Percentiles rank a stretch among this genome's conserved stretches.
Conservation (phyloP, 768 basidiomycete genomes). For the Glaciozyma martinii region DNA sequence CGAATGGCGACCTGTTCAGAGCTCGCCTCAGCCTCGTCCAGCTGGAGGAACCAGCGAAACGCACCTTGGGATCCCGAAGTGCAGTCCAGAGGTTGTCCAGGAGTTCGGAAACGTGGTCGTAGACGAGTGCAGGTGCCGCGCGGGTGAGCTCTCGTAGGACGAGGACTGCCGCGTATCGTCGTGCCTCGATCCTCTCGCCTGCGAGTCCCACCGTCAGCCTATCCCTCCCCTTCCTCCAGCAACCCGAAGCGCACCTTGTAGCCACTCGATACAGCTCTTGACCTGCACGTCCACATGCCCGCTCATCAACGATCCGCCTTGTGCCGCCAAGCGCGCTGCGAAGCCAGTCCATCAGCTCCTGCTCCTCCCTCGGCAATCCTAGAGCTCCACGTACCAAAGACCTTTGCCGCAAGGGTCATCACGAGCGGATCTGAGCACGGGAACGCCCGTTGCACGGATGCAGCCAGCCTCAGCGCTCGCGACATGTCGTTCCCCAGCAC, state of each 20-base stretch:
- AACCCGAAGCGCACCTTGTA: conserved; percentile 25
- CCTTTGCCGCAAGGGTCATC: conserved; percentile 49
- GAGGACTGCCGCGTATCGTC: conserved; percentile 85
- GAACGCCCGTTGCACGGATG: conserved; percentile 85
- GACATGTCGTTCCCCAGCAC: conserved; percentile 71
- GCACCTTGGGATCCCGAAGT: conserved; percentile 71
- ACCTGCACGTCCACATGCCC: conserved; percentile 34
- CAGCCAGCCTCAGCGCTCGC: conserved; percentile 76
- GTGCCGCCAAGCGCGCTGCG: conserved; percentile 28
- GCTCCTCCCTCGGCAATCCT: not conserved
- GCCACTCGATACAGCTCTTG: conserved; percentile 36
- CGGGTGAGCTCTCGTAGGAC: conserved; percentile 87
- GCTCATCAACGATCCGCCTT: conserved; percentile 33
- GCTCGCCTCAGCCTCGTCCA: not conserved
- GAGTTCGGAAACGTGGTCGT: conserved; percentile 74
- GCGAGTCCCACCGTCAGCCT: conserved; percentile 77
- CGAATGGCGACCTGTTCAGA: conserved; percentile 57
- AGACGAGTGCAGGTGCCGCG: conserved; percentile 58
- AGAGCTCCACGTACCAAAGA: conserved; percentile 25
- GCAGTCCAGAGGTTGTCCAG: conserved; percentile 90
- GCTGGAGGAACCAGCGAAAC: conserved; percentile 15
- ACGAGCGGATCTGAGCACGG: conserved; percentile 84
- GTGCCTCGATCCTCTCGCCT: conserved; percentile 67
- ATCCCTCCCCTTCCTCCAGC: conserved; percentile 66
- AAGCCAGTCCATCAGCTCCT: not conserved